These are phyloP conservation scores for Leccinellum luteum DNA, from an alignment of 768 basidiomycete species.

Conservation along the genomic window DNA sequence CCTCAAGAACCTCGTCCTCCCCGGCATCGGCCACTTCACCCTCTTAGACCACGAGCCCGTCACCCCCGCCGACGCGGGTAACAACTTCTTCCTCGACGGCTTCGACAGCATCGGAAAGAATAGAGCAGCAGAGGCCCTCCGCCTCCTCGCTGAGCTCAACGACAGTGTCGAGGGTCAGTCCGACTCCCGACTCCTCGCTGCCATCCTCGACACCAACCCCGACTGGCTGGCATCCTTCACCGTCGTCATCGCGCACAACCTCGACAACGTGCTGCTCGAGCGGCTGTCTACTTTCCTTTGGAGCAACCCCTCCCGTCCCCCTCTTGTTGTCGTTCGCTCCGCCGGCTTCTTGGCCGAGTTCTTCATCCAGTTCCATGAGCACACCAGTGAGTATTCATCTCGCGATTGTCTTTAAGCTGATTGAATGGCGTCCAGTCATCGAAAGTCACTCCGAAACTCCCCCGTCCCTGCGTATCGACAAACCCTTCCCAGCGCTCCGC, in stretches of 20 bases:
- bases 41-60: constrained; percentile 69
- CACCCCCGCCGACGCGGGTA: constrained; percentile 77
- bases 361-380: constrained; percentile 85
- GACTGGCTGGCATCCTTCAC: constrained; percentile 63
- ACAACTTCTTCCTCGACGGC: constrained; percentile 85
- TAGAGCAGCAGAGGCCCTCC: constrained; percentile 77
- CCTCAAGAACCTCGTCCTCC: constrained; percentile 91
- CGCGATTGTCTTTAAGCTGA: background rate
- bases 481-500: constrained; percentile 80
- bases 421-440: constrained; percentile 54
- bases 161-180: constrained; percentile 75
- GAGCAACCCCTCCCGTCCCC: constrained; percentile 53
- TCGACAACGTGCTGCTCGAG: constrained; percentile 53
- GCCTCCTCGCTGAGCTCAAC: constrained; percentile 81
- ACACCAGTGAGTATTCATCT: constrained; percentile 57
- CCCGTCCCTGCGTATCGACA: constrained; percentile 80
- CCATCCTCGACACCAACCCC: constrained; percentile 54
- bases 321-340: constrained; percentile 76
- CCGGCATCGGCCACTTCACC: constrained; percentile 95
- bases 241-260: constrained; percentile 83
- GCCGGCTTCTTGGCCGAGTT: constrained; percentile 91
- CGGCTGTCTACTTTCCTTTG: constrained; percentile 67
- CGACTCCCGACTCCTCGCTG: constrained; percentile 52
- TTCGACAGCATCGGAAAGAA: constrained; percentile 70
- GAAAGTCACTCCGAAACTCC: constrained; percentile 80